These are phyloP conservation scores for Xerocomus amazonicus DNA, from an alignment of 1,284 basidiomycete species.

Conservation along the genomic window DNA sequence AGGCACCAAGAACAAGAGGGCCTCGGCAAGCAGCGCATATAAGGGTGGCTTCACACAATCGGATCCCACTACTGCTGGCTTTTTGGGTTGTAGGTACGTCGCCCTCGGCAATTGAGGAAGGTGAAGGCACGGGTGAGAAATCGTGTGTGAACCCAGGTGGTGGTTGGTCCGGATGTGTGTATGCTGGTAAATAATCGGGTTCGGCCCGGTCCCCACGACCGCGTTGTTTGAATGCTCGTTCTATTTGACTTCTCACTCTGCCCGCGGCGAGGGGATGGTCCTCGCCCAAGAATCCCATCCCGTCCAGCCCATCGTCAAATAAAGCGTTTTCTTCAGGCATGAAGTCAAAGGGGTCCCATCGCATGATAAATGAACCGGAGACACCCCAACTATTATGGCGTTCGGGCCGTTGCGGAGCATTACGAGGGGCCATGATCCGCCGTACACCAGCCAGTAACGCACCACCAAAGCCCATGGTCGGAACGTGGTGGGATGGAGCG, in stretches of 20 bases:
- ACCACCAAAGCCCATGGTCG: conserved; percentile 65
- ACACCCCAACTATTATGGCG: conserved; percentile 27
- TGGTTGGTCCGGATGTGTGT: conserved; percentile 57
- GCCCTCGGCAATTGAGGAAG: conserved; percentile 28
- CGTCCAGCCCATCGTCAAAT: conserved; percentile 13
- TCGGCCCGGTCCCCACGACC: conserved; percentile 17
- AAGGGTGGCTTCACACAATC: conserved; percentile 37
- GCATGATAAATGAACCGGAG: conserved; percentile 32
- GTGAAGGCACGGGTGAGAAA: conserved; percentile 42
- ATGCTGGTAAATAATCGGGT: conserved; percentile 51
- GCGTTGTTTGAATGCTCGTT: conserved; percentile 19
- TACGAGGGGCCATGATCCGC: conserved; percentile 27
- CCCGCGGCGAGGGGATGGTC: conserved; percentile 10
- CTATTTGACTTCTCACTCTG: conserved; percentile 20
- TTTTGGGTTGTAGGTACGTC: conserved; percentile 12
- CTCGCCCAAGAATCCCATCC: conserved; percentile 15
- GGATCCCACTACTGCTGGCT: conserved; percentile 19
- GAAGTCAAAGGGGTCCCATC: conserved; percentile 27
- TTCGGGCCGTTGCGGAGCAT: conserved; percentile 11
- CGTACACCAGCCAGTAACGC: conserved; percentile 50
- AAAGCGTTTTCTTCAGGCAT: conserved; percentile 10
- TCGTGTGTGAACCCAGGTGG: conserved; percentile 61
- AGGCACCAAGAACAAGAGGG: conserved; percentile 45
- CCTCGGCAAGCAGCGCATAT: conserved; percentile 62
- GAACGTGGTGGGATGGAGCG: conserved; percentile 51